Evolutionary conservation across 805 yeast species (phyloP), one percentile per base, ranked within the genome.

Genomic region (Candida michaelii): DNA sequence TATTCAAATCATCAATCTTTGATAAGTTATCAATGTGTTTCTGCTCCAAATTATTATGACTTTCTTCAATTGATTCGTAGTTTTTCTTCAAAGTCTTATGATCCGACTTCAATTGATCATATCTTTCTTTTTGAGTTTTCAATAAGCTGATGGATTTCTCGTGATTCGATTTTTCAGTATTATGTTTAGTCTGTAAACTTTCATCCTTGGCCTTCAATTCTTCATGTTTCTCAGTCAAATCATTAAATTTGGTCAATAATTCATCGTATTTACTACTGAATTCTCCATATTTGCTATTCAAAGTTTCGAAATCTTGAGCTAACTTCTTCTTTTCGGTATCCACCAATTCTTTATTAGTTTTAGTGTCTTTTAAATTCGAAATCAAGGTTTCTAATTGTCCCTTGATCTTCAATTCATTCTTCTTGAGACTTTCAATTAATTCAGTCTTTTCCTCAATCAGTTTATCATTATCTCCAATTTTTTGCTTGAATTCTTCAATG

Each of bases 371-470:
- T 43, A 10, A 75, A 59, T 41, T 63, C 59, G 5, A 29, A 18
- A 50, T 49, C n/a, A 65, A 50, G 2, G 45, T 34, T 11, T 40
- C 41, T 4, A 65, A 38, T 27, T 55, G 48, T 1, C 44, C 44
- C 2, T 31, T 24, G 10, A 65, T 39, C 14, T 56, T 56, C 50
- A 40, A 53, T 46, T 76, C 80, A 11, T 70, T 70, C 4, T 48
- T 50, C 44, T 72, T 72, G 7, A 79, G 60, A 9, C 65, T 58
- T 4, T 66, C 63, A 11, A 86, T 53, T n/a, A 66, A 57, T 2
- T 56, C 54, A 36, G 79, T 79, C 41, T 77, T 78, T 39, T 71
- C 74, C 25, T 70, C 62, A 15, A 81, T 68, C 12, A 55, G 17
- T 9, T 51, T 50, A 8, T 57, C 49, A 2, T 63, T 58, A 1